phyloP scores from a whole-genome alignment of 768 basidiomycete genomes.

The Pluteus cervinus region DNA sequence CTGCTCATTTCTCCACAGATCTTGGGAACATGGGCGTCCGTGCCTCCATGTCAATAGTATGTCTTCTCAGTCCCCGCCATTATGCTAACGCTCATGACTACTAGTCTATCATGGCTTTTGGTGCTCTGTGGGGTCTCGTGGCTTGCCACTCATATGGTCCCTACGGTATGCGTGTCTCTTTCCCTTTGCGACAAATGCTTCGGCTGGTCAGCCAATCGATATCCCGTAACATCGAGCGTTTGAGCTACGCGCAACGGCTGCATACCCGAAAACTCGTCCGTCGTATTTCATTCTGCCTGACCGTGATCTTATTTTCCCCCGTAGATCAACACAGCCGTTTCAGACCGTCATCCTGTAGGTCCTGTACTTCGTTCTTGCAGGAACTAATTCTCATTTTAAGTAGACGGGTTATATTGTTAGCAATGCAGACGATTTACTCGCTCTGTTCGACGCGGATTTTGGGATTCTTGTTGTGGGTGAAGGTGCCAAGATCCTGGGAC shows the following conservation, averaged over 20 bases:
- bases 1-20: slow-evolving; percentile 31
- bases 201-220: slow-evolving; percentile 75
- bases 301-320: slow-evolving; percentile 4
- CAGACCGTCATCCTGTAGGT: slow-evolving; percentile 53
- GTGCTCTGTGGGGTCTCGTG: slow-evolving; percentile 74
- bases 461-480: slow-evolving; percentile 69
- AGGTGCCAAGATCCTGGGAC: slow-evolving; percentile 65
- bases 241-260: slow-evolving; percentile 71
- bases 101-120: slow-evolving; percentile 76
- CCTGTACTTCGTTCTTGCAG: background rate
- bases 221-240: slow-evolving; percentile 70
- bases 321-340: slow-evolving; percentile 67
- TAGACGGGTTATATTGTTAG: slow-evolving; percentile 73
- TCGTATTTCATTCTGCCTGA: slow-evolving; percentile 10
- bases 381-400: background rate
- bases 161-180: slow-evolving; percentile 80
- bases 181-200: slow-evolving; percentile 79
- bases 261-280: slow-evolving; percentile 72
- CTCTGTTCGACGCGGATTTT: slow-evolving; percentile 73
- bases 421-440: slow-evolving; percentile 72
- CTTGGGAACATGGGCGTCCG: slow-evolving; percentile 78
- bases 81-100: slow-evolving; percentile 2
- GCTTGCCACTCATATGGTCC: slow-evolving; percentile 73
- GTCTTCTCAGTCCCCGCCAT: slow-evolving; percentile 15
- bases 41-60: slow-evolving; percentile 80